These are phyloP conservation scores for Pistacia atlantica DNA, from an alignment of 345 rosid genomes.

Conservation along the genomic window DNA sequence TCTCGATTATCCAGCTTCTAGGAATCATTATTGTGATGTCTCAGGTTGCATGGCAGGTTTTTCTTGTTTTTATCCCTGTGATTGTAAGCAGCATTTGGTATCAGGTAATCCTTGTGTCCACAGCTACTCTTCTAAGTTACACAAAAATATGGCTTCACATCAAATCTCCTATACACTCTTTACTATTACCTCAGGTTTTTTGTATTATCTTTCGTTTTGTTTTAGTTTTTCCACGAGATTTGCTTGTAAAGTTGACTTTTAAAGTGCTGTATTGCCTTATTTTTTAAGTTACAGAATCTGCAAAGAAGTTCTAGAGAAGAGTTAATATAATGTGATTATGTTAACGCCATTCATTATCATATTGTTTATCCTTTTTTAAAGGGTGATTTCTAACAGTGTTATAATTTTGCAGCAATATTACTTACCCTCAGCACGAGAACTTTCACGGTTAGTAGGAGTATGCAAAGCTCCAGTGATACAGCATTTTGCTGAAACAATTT, in stretches of 20 bases:
- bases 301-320: background rate
- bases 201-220: too few species aligned
- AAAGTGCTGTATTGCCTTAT: background rate
- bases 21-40: constrained; percentile 79
- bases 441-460: constrained; percentile 72
- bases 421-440: constrained; percentile 71
- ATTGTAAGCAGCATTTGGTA: constrained; percentile 66
- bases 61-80: constrained; percentile 69
- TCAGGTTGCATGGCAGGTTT: constrained; percentile 82
- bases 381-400: too few species aligned
- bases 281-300: background rate
- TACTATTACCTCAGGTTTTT: too few species aligned
- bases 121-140: background rate
- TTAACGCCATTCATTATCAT: too few species aligned
- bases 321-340: background rate
- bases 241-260: background rate
- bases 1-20: constrained; percentile 55
- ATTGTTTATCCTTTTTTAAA: too few species aligned
- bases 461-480: constrained; percentile 85
- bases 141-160: background rate
- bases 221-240: too few species aligned
- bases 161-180: background rate
- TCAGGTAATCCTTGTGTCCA: constrained; percentile 51
- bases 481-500: constrained; percentile 80
- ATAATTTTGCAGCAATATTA: constrained; percentile 59